A percentile compares a stretch with the other conserved stretches of the same genome.
These are phyloP conservation scores for Mycena venus DNA, from an alignment of 768 basidiomycete genomes.

Conservation along the genomic window DNA sequence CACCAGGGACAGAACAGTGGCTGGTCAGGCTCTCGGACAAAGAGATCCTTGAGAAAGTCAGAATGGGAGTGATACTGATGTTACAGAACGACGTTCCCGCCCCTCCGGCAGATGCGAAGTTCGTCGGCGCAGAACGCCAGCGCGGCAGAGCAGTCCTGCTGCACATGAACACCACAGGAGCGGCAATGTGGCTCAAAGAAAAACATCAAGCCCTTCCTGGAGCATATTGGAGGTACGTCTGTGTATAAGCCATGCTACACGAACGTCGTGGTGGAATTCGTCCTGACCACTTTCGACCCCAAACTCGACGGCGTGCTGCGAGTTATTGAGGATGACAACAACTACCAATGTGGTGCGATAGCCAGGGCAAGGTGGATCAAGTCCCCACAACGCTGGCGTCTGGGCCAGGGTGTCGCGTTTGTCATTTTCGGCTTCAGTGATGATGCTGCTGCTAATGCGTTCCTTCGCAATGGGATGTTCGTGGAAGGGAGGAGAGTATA, in stretches of 20 bases:
- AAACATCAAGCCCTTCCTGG: conserved; percentile 9
- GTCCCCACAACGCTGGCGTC: conserved; percentile 8
- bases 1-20: not conserved
- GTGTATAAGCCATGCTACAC: not conserved
- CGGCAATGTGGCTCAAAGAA: not conserved
- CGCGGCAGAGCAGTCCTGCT: conserved; percentile 22
- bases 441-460: conserved; percentile 24
- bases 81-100: not conserved
- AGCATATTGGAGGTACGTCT: conserved; percentile 21
- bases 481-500: conserved; percentile 30
- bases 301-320: not conserved
- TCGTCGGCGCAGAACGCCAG: conserved; percentile 29
- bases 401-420: conserved; percentile 30
- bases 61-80: not conserved
- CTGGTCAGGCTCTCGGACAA: not conserved
- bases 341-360: conserved; percentile 8
- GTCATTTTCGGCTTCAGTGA: conserved; percentile 26
- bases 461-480: conserved; percentile 15
- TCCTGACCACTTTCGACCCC: conserved; percentile 36
- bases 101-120: not conserved
- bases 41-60: conserved; percentile 29
- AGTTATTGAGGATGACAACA: conserved; percentile 31
- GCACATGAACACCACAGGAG: not conserved
- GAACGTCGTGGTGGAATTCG: conserved; percentile 34
- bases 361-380: conserved; percentile 42